Percentiles rank a stretch among this genome's conserved stretches.
Conservation (phyloP, 2,329 filamentous ascomycete species). For the Xylariales sp. region DNA sequence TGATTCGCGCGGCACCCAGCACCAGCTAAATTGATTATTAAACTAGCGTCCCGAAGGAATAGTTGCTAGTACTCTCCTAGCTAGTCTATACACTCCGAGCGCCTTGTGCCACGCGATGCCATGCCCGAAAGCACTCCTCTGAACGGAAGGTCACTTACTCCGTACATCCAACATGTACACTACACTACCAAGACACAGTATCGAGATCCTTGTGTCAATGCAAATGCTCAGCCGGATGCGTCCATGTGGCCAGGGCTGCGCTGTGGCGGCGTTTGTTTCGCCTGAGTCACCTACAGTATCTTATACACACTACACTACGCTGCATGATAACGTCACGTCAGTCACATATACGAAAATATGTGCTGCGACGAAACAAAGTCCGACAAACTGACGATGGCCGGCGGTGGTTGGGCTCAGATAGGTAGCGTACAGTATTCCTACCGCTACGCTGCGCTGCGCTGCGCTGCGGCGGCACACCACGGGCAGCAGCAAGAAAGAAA, state of each 20-base stretch:
- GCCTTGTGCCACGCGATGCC: conserved; percentile 15
- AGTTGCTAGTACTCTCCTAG: conserved; percentile 5
- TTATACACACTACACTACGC: not conserved
- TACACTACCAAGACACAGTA: not conserved
- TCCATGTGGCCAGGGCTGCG: conserved; percentile 12
- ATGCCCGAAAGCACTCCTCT: conserved; percentile 12
- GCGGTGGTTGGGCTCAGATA: conserved; percentile 12
- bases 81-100: not conserved
- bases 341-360: conserved; percentile 10
- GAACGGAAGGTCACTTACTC: conserved; percentile 24
- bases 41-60: conserved; percentile 10
- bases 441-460: conserved; percentile 6
- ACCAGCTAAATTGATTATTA: conserved; percentile 1
- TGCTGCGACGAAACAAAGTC: conserved; percentile 12
- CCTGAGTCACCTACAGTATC: conserved; percentile 4
- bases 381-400: not conserved
- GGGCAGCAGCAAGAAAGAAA: not conserved
- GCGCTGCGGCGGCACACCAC: conserved; percentile 3
- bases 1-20: not conserved
- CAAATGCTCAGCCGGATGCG: conserved; percentile 21
- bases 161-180: not conserved
- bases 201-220: not conserved
- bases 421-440: too few relatives aligned
- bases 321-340: conserved; percentile 2
- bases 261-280: conserved; percentile 21